Evolutionary conservation across 2,329 filamentous ascomycete species (phyloP).

Genomic region (Stagonosporopsis vannaccii): DNA sequence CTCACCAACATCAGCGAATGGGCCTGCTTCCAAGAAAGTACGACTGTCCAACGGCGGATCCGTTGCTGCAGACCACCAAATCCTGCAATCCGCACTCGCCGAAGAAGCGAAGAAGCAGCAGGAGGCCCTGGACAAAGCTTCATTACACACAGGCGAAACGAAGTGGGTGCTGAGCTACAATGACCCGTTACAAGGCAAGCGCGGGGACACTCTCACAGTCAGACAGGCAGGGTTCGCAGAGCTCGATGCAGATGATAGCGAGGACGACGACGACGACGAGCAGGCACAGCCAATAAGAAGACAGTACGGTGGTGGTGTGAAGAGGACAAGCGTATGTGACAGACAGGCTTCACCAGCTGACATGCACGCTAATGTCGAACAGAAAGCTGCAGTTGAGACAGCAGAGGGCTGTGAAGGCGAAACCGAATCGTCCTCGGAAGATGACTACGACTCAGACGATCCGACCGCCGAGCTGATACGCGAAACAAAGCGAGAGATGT

Average conservation of each 20-base stretch:
- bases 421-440: conserved; percentile 41
- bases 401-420: conserved; percentile 36
- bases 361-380: conserved; percentile 20
- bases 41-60: conserved; percentile 59
- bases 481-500: conserved; percentile 55
- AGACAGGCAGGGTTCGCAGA: conserved; percentile 67
- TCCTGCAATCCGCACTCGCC: conserved; percentile 69
- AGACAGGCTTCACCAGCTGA: not conserved
- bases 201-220: conserved; percentile 56
- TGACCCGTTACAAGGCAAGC: conserved; percentile 50
- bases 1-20: conserved; percentile 58
- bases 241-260: conserved; percentile 54
- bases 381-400: conserved; percentile 34
- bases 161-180: conserved; percentile 75
- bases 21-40: conserved; percentile 69
- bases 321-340: conserved; percentile 32
- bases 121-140: conserved; percentile 64
- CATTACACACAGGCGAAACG: conserved; percentile 70
- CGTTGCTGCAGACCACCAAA: conserved; percentile 59
- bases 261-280: conserved; percentile 46
- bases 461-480: conserved; percentile 55
- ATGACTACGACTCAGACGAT: conserved; percentile 53
- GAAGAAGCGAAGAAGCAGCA: conserved; percentile 72
- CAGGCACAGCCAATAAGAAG: conserved; percentile 48
- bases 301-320: conserved; percentile 61